A percentile compares a stretch with the other conserved stretches of the same genome.
Evolutionary conservation across 192 early-diverging fungal species (phyloP).

Genomic region (Jimgerdemannia flammicorona): DNA sequence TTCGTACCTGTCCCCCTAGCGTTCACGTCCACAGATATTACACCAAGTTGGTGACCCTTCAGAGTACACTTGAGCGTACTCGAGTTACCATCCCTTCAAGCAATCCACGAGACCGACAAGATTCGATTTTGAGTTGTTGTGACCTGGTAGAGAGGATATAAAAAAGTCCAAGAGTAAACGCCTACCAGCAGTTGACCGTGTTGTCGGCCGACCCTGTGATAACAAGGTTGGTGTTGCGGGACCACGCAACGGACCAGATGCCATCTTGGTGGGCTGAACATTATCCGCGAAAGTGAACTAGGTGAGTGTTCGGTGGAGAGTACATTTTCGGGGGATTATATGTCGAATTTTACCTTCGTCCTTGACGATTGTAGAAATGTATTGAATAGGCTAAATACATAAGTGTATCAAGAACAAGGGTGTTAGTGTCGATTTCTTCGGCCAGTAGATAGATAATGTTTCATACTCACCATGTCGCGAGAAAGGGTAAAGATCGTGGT

Average conservation of each 20-base stretch:
- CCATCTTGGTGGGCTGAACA: slow-evolving; percentile 73
- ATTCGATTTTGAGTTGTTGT: neutral
- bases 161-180: neutral
- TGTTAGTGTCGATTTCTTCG: neutral
- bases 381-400: slow-evolving; percentile 43
- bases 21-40: slow-evolving; percentile 69
- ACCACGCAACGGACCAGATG: slow-evolving; percentile 84
- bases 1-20: slow-evolving; percentile 48
- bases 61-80: slow-evolving; percentile 50
- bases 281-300: neutral
- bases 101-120: neutral
- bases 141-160: neutral
- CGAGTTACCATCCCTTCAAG: slow-evolving; percentile 56
- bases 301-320: neutral
- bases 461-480: neutral
- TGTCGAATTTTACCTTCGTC: slow-evolving; percentile 30
- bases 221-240: slow-evolving; percentile 57
- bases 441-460: neutral
- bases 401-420: neutral
- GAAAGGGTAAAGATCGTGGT: too few species aligned
- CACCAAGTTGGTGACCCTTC: slow-evolving; percentile 74
- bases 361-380: slow-evolving; percentile 42
- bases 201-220: slow-evolving; percentile 77
- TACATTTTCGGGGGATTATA: neutral
- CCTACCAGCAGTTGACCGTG: slow-evolving; percentile 77